These are phyloP conservation scores for Tylopilus subfusipes DNA, from an alignment of 768 basidiomycete species.

Conservation along the genomic window DNA sequence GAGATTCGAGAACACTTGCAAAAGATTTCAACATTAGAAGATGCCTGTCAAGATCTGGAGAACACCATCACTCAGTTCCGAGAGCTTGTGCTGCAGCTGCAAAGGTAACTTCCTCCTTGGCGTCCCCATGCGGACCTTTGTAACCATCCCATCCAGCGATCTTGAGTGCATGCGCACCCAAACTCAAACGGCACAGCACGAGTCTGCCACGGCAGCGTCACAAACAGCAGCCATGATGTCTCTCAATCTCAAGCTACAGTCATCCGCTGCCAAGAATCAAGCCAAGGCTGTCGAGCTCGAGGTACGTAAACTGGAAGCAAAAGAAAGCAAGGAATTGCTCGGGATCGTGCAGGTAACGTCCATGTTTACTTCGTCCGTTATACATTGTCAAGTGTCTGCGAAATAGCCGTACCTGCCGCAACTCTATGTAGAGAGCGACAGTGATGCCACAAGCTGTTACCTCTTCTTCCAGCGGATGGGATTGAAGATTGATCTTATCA, in stretches of 20 bases:
- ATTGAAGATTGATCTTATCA: conserved; percentile 84
- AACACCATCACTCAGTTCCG: conserved; percentile 88
- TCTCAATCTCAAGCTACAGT: conserved; percentile 91
- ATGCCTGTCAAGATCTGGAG: conserved; percentile 81
- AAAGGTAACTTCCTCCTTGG: conserved; percentile 48
- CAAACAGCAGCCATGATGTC: conserved; percentile 94
- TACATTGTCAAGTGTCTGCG: background rate
- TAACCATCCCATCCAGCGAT: conserved; percentile 51
- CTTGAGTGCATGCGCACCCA: conserved; percentile 79
- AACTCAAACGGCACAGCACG: conserved; percentile 79
- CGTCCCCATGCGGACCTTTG: conserved; percentile 7
- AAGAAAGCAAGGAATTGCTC: conserved; percentile 76
- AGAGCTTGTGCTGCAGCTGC: conserved; percentile 81
- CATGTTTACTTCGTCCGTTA: background rate
- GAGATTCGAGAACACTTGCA: conserved; percentile 64
- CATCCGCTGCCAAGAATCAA: conserved; percentile 86
- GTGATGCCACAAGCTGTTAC: conserved; percentile 83
- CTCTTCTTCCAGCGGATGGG: conserved; percentile 91
- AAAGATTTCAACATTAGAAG: conserved; percentile 69
- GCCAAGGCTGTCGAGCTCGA: conserved; percentile 88
- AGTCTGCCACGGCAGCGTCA: conserved; percentile 77
- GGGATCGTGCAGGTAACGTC: conserved; percentile 70
- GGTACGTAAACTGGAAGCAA: conserved; percentile 78
- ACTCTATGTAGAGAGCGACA: conserved; percentile 84
- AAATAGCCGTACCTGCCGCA: conserved; percentile 85